phyloP scores from a whole-genome alignment of 2,329 filamentous ascomycete species.

The Verticillium klebahnii region DNA sequence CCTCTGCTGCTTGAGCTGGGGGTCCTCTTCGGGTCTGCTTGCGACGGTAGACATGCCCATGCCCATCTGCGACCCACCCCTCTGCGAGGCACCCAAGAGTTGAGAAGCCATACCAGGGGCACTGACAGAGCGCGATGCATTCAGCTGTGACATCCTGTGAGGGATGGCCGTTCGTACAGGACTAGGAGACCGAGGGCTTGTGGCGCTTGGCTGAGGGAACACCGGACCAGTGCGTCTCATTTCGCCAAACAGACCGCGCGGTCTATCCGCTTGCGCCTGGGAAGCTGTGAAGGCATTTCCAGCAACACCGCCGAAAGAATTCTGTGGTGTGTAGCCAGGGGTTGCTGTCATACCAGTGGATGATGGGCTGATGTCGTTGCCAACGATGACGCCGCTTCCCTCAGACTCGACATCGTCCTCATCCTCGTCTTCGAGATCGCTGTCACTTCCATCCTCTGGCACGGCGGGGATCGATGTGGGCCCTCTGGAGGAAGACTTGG shows the following conservation, averaged over 20 bases:
- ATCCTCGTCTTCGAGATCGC: conserved; percentile 31
- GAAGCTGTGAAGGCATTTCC: conserved; percentile 43
- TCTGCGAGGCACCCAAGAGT: conserved; percentile 36
- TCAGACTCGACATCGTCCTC: conserved; percentile 44
- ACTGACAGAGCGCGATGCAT: conserved; percentile 53
- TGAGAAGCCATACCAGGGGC: conserved; percentile 56
- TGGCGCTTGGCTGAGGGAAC: conserved; percentile 48
- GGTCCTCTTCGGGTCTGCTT: conserved; percentile 37
- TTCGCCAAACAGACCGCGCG: conserved; percentile 50
- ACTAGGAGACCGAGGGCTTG: conserved; percentile 69
- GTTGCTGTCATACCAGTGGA: conserved; percentile 39
- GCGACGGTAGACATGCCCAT: conserved; percentile 33
- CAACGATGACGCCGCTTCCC: conserved; percentile 61
- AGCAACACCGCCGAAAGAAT: conserved; percentile 50
- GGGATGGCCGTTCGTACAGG: conserved; percentile 59
- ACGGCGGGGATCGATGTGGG: conserved; percentile 7
- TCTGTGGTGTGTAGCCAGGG: conserved; percentile 50
- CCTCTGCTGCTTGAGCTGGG: conserved; percentile 45
- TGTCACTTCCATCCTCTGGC: conserved; percentile 11
- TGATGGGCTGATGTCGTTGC: conserved; percentile 56
- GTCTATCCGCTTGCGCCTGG: conserved; percentile 38
- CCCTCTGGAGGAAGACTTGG: conserved; percentile 20
- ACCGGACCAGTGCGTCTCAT: conserved; percentile 43
- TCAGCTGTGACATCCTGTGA: conserved; percentile 40
- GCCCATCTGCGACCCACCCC: conserved; percentile 24